A percentile compares a stretch with the other conserved stretches of the same genome.
Conservation (phyloP, 805 yeast genomes). For the Suhomyces emberorum region DNA sequence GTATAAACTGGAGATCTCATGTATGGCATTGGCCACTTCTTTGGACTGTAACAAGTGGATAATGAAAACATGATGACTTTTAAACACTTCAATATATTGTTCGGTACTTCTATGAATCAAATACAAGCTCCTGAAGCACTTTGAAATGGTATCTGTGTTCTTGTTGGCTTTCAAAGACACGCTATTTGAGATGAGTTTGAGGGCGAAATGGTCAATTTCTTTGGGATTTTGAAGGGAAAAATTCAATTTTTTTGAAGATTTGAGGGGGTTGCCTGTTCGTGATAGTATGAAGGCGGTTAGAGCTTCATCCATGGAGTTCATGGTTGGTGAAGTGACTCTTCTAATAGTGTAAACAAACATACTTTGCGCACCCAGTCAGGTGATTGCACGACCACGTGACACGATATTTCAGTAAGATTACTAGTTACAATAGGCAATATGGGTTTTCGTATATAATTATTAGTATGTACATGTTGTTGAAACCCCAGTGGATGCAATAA, state of each 20-base stretch:
- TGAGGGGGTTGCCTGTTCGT: slow-evolving; percentile 6
- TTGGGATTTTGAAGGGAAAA: slow-evolving; percentile 6
- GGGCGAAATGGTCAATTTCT: slow-evolving; percentile 9
- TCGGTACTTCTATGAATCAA: slow-evolving; percentile 7
- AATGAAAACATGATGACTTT: slow-evolving; percentile 26
- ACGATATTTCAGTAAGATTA: no score
- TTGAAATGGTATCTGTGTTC: slow-evolving; percentile 7
- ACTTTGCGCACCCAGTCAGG: slow-evolving; percentile 1
- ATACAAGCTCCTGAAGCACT: slow-evolving; percentile 19
- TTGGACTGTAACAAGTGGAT: slow-evolving; percentile 21
- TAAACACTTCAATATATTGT: slow-evolving; percentile 11
- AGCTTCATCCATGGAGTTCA: slow-evolving; percentile 1
- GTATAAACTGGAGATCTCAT: slow-evolving; percentile 7
- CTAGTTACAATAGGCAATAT: no score
- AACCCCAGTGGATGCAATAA: no score
- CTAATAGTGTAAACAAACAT: slow-evolving; percentile 4
- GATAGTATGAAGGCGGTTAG: slow-evolving; percentile 8
- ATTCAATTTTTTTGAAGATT: slow-evolving; percentile 10
- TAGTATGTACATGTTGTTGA: no score
- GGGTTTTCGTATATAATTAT: no score
- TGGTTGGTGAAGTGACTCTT: not conserved
- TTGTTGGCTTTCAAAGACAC: slow-evolving; percentile 1
- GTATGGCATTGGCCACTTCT: slow-evolving; percentile 10
- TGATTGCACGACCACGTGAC: no score
- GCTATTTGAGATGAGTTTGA: slow-evolving; percentile 3